Evolutionary conservation across 495 filamentous ascomycete genomes (phyloP).

Genomic region (Pseudevernia furfuracea): DNA sequence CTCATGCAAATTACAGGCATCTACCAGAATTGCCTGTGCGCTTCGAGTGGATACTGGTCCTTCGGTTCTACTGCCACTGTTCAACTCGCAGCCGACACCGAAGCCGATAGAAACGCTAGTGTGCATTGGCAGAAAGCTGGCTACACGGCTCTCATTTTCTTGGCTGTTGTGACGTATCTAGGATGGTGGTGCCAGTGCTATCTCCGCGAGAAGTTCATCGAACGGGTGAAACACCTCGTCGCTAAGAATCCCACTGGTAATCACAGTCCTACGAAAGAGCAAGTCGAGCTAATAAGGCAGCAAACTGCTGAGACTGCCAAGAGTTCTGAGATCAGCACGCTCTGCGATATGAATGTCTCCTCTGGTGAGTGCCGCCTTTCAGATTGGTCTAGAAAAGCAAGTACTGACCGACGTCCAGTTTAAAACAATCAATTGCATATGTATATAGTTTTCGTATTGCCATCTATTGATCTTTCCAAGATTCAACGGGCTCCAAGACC

Average conservation of each 20-base stretch:
- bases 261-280: background rate
- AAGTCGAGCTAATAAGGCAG: background rate
- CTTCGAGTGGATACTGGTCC: conserved; percentile 5
- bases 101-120: conserved; percentile 21
- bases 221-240: conserved; percentile 17
- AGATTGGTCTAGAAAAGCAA: background rate
- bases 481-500: background rate
- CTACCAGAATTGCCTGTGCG: conserved; percentile 34
- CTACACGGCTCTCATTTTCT: conserved; percentile 25
- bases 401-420: background rate
- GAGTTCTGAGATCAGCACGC: background rate
- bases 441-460: background rate
- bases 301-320: background rate
- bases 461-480: background rate
- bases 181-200: conserved; percentile 35
- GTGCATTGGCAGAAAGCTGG: conserved; percentile 31
- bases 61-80: background rate
- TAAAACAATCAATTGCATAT: background rate
- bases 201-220: conserved; percentile 30
- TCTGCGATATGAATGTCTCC: background rate
- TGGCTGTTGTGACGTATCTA: conserved; percentile 30
- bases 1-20: conserved; percentile 37
- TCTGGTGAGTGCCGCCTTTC: background rate
- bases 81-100: conserved; percentile 6
- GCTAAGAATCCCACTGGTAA: background rate